Percentiles rank a stretch among this genome's conserved stretches.
These are phyloP conservation scores for Chenopodium album DNA, from an alignment of 148 eudicot species.

Conservation along the genomic window DNA sequence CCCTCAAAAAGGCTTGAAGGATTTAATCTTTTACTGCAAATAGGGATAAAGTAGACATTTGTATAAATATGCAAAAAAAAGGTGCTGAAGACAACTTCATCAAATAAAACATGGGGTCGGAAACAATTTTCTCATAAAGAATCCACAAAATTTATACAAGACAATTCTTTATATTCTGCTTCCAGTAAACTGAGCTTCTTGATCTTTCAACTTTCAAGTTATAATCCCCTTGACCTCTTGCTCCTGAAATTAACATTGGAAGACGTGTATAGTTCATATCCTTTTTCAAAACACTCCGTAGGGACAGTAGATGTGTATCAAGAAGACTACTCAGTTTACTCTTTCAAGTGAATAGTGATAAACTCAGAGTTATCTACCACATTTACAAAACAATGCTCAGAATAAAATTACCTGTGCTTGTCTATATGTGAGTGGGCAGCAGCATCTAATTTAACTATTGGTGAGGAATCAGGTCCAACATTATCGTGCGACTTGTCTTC, in stretches of 20 bases:
- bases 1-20: background rate
- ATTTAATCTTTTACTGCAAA: no score
- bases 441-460: constrained; percentile 66
- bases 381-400: background rate
- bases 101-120: no score
- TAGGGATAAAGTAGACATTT: no score
- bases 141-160: background rate
- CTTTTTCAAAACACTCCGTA: background rate
- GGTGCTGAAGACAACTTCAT: no score
- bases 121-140: background rate
- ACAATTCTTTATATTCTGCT: background rate
- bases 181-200: background rate
- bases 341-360: background rate
- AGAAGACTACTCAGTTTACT: background rate
- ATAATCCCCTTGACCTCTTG: background rate
- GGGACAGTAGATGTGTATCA: background rate
- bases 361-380: background rate
- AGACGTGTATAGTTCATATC: background rate
- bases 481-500: constrained; percentile 47
- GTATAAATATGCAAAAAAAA: background rate
- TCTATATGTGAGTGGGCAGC: constrained; percentile 64
- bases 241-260: background rate
- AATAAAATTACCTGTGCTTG: constrained; percentile 65
- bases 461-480: constrained; percentile 40
- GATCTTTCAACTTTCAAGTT: background rate